These are phyloP conservation scores for Kalmusia sp. DNA, from an alignment of 2,329 filamentous ascomycete genomes.

Conservation along the genomic window DNA sequence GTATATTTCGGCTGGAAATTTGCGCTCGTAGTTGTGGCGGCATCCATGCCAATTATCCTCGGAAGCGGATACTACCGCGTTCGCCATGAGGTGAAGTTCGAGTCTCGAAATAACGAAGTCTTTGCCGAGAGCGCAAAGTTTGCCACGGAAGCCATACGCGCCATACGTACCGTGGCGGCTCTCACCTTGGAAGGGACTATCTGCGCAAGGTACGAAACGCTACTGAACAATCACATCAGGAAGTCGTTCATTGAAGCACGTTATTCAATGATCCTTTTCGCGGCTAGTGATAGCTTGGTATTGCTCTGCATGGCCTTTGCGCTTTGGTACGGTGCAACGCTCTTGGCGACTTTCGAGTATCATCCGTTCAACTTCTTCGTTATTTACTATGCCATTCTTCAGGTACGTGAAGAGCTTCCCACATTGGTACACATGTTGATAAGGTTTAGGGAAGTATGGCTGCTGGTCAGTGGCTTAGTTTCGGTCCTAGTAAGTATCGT, in stretches of 20 bases:
- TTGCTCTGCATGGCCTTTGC: conserved; percentile 53
- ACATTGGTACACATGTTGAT: background rate
- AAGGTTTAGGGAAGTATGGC: conserved; percentile 24
- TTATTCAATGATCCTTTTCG: conserved; percentile 25
- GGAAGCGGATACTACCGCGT: conserved; percentile 81
- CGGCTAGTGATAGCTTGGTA: conserved; percentile 65
- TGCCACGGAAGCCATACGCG: conserved; percentile 89
- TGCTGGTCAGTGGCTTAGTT: conserved; percentile 35
- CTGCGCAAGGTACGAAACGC: conserved; percentile 70
- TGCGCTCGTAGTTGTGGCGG: conserved; percentile 75
- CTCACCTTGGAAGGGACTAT: conserved; percentile 86
- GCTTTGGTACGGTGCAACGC: conserved; percentile 38
- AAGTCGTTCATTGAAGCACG: conserved; percentile 73
- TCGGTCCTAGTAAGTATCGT: conserved; percentile 31
- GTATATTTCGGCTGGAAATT: conserved; percentile 84
- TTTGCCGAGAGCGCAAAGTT: conserved; percentile 81
- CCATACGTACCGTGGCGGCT: conserved; percentile 91
- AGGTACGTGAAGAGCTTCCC: conserved; percentile 2
- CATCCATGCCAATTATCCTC: conserved; percentile 72
- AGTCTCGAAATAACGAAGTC: conserved; percentile 68
- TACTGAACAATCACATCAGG: conserved; percentile 73
- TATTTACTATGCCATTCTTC: conserved; percentile 34
- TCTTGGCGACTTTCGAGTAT: conserved; percentile 22
- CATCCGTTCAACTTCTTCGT: conserved; percentile 29
- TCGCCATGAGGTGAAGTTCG: conserved; percentile 52